phyloP scores from a whole-genome alignment of 768 basidiomycete species.

The Chalciporus pseudorubinellus region DNA sequence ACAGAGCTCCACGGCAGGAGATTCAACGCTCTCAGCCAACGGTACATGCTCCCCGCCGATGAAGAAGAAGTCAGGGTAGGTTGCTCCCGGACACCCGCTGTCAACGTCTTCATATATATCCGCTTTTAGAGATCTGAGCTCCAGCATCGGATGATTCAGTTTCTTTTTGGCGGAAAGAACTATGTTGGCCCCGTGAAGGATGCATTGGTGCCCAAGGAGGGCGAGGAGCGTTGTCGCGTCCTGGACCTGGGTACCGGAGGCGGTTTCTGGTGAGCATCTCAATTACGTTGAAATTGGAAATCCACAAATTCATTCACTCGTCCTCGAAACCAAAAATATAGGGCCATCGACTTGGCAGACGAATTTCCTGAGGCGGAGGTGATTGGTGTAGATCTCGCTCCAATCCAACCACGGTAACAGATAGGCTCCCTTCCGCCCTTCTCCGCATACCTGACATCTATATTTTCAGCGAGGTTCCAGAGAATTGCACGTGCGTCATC shows the following conservation, averaged over 20 bases:
- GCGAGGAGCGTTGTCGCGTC: constrained; percentile 37
- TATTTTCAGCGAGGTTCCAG: constrained; percentile 53
- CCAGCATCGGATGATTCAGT: constrained; percentile 64
- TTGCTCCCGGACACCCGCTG: not conserved
- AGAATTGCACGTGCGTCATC: constrained; percentile 66
- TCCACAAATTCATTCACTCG: not conserved
- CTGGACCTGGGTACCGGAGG: constrained; percentile 71
- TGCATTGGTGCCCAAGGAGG: constrained; percentile 41
- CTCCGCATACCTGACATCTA: constrained; percentile 14
- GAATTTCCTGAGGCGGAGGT: constrained; percentile 67
- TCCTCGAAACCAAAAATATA: constrained; percentile 22
- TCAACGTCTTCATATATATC: constrained; percentile 4
- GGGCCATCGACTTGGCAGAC: constrained; percentile 74
- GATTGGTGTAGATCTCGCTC: constrained; percentile 68
- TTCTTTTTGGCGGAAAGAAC: constrained; percentile 60
- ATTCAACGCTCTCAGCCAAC: constrained; percentile 52
- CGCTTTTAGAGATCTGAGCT: constrained; percentile 54
- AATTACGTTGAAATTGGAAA: not conserved
- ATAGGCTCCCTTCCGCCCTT: not conserved
- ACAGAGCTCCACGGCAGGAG: constrained; percentile 49
- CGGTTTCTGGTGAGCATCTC: constrained; percentile 51
- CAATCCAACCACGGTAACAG: constrained; percentile 64
- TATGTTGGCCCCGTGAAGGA: constrained; percentile 65
- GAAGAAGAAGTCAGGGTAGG: constrained; percentile 61
- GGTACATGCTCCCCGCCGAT: constrained; percentile 66